Evolutionary conservation across 306 rosid species (phyloP).

Genomic region (Gynostemma pentaphyllum): DNA sequence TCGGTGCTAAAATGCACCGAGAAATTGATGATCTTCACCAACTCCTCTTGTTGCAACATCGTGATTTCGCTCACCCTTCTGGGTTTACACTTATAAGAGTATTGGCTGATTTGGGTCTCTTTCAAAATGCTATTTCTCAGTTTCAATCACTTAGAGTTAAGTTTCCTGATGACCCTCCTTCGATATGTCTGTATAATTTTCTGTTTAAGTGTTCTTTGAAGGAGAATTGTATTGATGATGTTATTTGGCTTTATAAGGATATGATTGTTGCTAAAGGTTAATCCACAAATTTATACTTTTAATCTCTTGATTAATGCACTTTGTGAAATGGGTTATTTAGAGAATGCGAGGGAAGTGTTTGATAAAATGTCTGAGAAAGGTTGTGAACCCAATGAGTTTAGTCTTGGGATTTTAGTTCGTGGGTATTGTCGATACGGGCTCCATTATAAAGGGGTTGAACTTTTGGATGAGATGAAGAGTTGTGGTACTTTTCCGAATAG

Average conservation of each 20-base stretch:
- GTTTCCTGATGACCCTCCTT: constrained; percentile 37
- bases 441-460: constrained; percentile 26
- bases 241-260: constrained; percentile 60
- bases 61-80: constrained; percentile 35
- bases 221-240: constrained; percentile 25
- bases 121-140: constrained; percentile 35
- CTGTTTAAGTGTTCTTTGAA: constrained; percentile 41
- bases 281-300: constrained; percentile 66
- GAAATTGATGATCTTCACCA: constrained; percentile 44
- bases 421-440: constrained; percentile 65
- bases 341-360: constrained; percentile 51
- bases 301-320: constrained; percentile 46
- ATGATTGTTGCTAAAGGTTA: constrained; percentile 49
- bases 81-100: constrained; percentile 27
- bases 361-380: constrained; percentile 77
- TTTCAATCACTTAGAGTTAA: constrained; percentile 53
- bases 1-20: constrained; percentile 37
- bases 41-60: constrained; percentile 27
- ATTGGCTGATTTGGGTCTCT: constrained; percentile 34
- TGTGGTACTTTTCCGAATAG: constrained; percentile 24
- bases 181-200: constrained; percentile 44
- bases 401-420: constrained; percentile 62
- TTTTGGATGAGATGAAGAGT: constrained; percentile 31
- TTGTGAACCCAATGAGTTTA: constrained; percentile 60
- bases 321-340: constrained; percentile 43